Evolutionary conservation across 305 asterid species (phyloP).

Genomic region (Lippia alba): DNA sequence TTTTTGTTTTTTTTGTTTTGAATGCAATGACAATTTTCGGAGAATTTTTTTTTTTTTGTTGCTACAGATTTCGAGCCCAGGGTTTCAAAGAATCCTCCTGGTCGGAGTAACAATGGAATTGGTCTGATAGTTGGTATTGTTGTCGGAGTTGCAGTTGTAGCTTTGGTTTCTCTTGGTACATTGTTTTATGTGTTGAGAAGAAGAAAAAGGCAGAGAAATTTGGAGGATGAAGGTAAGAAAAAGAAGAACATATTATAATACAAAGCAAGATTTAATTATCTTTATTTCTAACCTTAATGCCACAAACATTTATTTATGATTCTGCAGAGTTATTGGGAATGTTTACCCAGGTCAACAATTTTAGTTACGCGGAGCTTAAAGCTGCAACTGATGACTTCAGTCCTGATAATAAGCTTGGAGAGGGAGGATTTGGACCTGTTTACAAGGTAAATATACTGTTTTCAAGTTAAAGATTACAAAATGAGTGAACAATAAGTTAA

Average conservation of each 20-base stretch:
- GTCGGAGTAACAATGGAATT: neutral
- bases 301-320: conserved; percentile 12
- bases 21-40: neutral
- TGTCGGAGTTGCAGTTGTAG: conserved; percentile 49
- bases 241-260: neutral
- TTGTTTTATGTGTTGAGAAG: conserved; percentile 44
- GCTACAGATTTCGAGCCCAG: conserved; percentile 26
- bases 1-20: neutral
- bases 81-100: conserved; percentile 28
- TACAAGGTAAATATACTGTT: conserved; percentile 57
- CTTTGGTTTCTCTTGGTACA: conserved; percentile 49
- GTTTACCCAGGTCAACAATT: conserved; percentile 68
- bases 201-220: conserved; percentile 49
- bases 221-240: conserved; percentile 67
- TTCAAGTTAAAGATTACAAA: neutral
- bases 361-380: conserved; percentile 71
- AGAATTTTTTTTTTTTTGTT: too few species aligned
- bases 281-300: neutral
- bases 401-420: conserved; percentile 77
- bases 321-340: conserved; percentile 71
- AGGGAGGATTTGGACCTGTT: conserved; percentile 94
- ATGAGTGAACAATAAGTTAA: neutral
- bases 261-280: neutral
- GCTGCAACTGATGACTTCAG: conserved; percentile 73
- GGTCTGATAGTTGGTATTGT: conserved; percentile 33